A percentile compares a stretch with the other conserved stretches of the same genome.
phyloP scores from a whole-genome alignment of 345 rosid species.

The Angophora floribunda region DNA sequence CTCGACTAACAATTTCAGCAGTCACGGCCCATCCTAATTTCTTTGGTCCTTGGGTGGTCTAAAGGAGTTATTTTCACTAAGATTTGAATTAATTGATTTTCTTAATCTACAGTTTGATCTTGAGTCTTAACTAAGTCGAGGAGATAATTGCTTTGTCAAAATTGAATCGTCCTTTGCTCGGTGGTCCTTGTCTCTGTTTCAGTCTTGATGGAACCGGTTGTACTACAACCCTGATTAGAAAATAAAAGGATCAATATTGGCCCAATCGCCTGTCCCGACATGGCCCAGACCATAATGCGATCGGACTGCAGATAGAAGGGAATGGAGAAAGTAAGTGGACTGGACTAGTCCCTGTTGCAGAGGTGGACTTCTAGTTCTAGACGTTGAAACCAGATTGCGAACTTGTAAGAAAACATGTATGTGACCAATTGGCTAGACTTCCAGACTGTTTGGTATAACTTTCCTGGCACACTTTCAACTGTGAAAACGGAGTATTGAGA shows the following conservation, averaged over 20 bases:
- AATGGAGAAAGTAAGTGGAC: not conserved
- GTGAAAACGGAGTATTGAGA: rapidly evolving
- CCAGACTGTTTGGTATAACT: not conserved
- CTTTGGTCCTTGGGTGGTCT: not conserved
- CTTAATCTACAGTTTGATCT: not conserved
- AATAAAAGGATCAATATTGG: not conserved
- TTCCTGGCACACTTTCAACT: not conserved
- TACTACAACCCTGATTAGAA: not conserved
- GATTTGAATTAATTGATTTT: not conserved
- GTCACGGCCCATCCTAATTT: not conserved
- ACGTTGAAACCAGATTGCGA: too few species aligned
- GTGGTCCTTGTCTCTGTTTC: not conserved
- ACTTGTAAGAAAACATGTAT: too few species aligned
- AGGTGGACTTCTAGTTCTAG: not conserved
- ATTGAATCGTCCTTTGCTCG: not conserved
- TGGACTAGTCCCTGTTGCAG: not conserved
- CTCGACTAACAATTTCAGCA: too few species aligned
- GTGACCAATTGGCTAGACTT: not conserved
- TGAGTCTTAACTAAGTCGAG: not conserved
- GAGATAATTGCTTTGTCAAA: not conserved
- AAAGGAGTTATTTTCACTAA: not conserved
- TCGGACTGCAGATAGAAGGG: too few species aligned
- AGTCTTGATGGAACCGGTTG: not conserved
- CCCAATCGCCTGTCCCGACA: not conserved
- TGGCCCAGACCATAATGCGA: not conserved